These are phyloP conservation scores for Jatropha multifida DNA, from an alignment of 441 rosid species.

Conservation along the genomic window DNA sequence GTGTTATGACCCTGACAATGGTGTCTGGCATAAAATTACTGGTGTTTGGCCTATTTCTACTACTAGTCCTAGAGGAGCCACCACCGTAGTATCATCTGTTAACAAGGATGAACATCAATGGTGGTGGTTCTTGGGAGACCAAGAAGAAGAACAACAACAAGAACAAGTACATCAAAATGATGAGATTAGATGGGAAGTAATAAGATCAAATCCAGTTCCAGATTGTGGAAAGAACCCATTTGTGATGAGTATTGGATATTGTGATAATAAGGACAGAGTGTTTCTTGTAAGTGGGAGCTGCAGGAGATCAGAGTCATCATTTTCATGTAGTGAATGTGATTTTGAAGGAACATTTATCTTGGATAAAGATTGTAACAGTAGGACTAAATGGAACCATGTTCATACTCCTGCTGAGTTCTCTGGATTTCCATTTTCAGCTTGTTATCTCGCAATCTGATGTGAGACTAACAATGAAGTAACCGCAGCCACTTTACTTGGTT, in stretches of 20 bases:
- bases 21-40: slow-evolving; percentile 36
- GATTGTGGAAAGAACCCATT: slow-evolving; percentile 31
- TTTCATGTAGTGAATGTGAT: slow-evolving; percentile 28
- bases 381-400: slow-evolving; percentile 42
- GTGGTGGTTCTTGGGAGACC: slow-evolving; percentile 31
- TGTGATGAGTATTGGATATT: slow-evolving; percentile 33
- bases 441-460: slow-evolving; percentile 26
- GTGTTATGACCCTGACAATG: slow-evolving; percentile 37
- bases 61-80: slow-evolving; percentile 43
- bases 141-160: slow-evolving; percentile 14
- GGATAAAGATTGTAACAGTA: slow-evolving; percentile 26
- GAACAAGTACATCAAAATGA: background rate
- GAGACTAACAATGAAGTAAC: background rate
- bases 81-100: slow-evolving; percentile 17
- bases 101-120: slow-evolving; percentile 22
- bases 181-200: slow-evolving; percentile 30
- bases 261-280: slow-evolving; percentile 13
- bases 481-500: background rate
- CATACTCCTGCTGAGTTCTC: slow-evolving; percentile 48
- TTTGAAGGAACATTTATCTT: slow-evolving; percentile 39
- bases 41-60: slow-evolving; percentile 44
- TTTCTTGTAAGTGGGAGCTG: slow-evolving; percentile 37
- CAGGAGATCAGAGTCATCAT: slow-evolving; percentile 24
- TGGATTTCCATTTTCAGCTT: slow-evolving; percentile 49
- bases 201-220: slow-evolving; percentile 40